Evolutionary conservation across 306 rosid species (phyloP), one percentile per base, ranked within the genome.

Genomic region (Quercus bicolor): DNA sequence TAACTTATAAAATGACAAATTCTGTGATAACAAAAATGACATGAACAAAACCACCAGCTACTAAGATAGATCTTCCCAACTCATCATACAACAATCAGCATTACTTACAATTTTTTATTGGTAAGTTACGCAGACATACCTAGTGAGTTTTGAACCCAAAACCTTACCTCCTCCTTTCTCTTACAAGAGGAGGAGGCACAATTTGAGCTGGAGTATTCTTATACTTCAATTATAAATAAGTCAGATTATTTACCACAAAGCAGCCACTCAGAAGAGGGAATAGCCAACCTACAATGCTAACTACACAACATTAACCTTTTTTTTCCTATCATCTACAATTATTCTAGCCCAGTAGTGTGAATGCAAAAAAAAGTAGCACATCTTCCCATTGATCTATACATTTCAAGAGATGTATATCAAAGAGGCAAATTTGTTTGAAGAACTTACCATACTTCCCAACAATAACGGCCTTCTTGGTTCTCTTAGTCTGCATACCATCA

Each of bases 401-500:
- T 28, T 4, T 10, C 31, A 54, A 68, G 31, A 7, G 29, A 33
- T 7, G 56, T 31, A 29, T 12, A 56, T 7, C 7, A 20, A 19
- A 28, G 16, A 3, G 7, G 2, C 16, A 7, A 55, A 61, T 4
- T 5, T 8, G 2, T 19, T 2, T 1, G 1, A 10, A 0, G 13
- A 66, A 87, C 97, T 19, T 87, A 93, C 97, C 97, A 20, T 93
- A 93, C 80, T 91, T 93, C 21, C 97, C 96, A 51, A 93, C 97
- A 23, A 92, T 88, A 74, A 95, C 97, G 1, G 93, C 95, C 94
- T 90, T 90, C 94, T 92, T 92, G 79, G 97, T 92, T 92, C 97
- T 89, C 88, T 90, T 92, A 0, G 97, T 90, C 97, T 92, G 86
- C 68, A 83, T 15, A 55, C 56, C 13, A 75, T 3, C 4, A 51